phyloP scores from a whole-genome alignment of 768 basidiomycete genomes.

The Suillus luteus region DNA sequence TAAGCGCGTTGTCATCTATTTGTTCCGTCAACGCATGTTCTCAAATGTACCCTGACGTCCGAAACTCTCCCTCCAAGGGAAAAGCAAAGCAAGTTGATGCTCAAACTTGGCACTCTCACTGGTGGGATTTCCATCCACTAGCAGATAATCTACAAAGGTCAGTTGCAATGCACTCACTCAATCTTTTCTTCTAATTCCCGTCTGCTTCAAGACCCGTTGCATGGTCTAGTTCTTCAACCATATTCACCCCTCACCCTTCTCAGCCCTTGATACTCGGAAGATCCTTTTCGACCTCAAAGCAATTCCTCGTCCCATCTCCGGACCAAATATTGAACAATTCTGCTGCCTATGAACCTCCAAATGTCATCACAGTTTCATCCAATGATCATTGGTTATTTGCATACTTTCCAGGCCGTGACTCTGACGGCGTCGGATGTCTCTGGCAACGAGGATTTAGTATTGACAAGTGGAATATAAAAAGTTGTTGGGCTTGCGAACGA shows the following conservation, averaged over 20 bases:
- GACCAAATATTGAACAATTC: conserved; percentile 47
- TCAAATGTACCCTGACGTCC: conserved; percentile 25
- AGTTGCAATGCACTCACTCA: conserved; percentile 13
- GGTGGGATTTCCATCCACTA: conserved; percentile 75
- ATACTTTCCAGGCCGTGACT: conserved; percentile 63
- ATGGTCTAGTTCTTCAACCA: conserved; percentile 70
- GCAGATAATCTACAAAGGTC: conserved; percentile 59
- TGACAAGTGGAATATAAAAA: conserved; percentile 62
- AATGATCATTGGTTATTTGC: conserved; percentile 70
- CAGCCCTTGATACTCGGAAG: conserved; percentile 61
- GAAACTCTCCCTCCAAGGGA: conserved; percentile 49
- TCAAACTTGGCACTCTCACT: conserved; percentile 57
- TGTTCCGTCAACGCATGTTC: conserved; percentile 19
- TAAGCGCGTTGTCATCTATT: conserved; percentile 5
- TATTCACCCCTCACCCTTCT: conserved; percentile 68
- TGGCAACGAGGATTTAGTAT: conserved; percentile 63
- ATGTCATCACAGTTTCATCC: conserved; percentile 60
- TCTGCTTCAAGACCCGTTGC: conserved; percentile 55
- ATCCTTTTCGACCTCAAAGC: conserved; percentile 69
- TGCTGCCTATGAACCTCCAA: conserved; percentile 58
- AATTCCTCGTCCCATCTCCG: conserved; percentile 61
- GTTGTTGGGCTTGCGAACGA: conserved; percentile 54
- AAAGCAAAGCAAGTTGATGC: conserved; percentile 49
- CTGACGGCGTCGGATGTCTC: conserved; percentile 62
- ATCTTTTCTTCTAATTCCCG: background rate